Conservation (phyloP, 805 yeast species). For the Metschnikowia continentalis region DNA sequence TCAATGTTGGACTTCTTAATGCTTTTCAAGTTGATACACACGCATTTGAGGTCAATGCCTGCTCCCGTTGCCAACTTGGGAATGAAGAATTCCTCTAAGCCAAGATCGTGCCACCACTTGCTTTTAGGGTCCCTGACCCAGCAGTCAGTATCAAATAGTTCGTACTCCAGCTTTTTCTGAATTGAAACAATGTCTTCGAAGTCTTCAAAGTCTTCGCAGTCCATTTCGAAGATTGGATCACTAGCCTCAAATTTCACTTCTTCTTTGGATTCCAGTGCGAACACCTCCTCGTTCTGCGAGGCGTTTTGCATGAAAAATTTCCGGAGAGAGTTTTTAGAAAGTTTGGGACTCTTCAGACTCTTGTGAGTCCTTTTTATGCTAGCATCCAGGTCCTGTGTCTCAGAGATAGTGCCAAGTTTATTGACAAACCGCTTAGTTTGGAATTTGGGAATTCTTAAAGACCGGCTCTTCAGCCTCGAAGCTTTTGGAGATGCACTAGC, state of each 20-base stretch:
- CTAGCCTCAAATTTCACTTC: too few relatives aligned
- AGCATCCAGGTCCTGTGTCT: not conserved
- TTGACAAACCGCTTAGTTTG: not conserved
- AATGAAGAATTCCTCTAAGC: not conserved
- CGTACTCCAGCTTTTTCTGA: not conserved
- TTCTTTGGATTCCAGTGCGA: not conserved
- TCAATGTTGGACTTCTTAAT: not conserved
- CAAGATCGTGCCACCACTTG: slow-evolving; percentile 3
- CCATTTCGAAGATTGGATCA: not conserved
- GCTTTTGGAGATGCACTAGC: not conserved
- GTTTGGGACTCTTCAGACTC: not conserved
- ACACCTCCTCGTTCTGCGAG: not conserved
- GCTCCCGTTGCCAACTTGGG: not conserved
- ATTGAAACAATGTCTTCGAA: not conserved
- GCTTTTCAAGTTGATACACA: not conserved
- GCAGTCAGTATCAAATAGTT: not conserved
- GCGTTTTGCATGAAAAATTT: not conserved
- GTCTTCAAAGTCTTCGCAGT: not conserved
- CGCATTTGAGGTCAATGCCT: not conserved
- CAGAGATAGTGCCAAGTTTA: not conserved
- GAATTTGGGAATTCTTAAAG: not conserved
- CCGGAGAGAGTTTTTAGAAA: not conserved
- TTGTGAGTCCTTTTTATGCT: not conserved
- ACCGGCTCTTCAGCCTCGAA: too few relatives aligned
- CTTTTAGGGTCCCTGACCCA: not conserved